These are phyloP conservation scores for Phytophthora sojae DNA, from an alignment of 352 stramenopile genomes.

Conservation along the genomic window DNA sequence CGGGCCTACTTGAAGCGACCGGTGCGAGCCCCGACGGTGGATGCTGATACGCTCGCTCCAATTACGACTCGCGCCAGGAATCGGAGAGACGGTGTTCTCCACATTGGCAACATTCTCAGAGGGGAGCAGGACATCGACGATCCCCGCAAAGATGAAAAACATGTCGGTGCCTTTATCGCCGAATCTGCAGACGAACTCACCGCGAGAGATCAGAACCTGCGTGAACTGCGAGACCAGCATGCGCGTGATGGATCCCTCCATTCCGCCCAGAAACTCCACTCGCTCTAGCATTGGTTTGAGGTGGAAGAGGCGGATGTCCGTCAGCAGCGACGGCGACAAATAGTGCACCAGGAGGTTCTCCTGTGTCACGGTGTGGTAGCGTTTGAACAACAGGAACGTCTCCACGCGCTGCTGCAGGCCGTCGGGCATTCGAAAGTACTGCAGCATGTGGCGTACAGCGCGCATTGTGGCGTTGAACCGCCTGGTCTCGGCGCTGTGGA, in stretches of 20 bases:
- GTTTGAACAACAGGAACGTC: conserved; percentile 71
- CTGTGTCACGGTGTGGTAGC: conserved; percentile 72
- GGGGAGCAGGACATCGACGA: conserved; percentile 49
- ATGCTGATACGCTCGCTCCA: neutral
- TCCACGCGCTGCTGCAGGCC: conserved; percentile 57
- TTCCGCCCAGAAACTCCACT: conserved; percentile 60
- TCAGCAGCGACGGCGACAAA: conserved; percentile 63
- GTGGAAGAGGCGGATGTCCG: conserved; percentile 71
- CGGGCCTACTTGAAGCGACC: conserved; percentile 3
- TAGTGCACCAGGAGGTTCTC: conserved; percentile 62
- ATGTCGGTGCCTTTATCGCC: conserved; percentile 68
- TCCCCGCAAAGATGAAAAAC: conserved; percentile 73
- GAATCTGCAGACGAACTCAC: conserved; percentile 64
- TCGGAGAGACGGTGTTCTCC: neutral
- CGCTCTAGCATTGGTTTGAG: conserved; percentile 70
- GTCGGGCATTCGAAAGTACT: conserved; percentile 57
- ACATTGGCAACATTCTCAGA: neutral
- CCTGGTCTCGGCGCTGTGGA: conserved; percentile 64
- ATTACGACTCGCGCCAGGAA: neutral
- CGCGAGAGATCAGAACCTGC: conserved; percentile 55
- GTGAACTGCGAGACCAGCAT: conserved; percentile 75
- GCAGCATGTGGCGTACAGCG: conserved; percentile 54
- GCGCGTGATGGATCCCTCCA: conserved; percentile 59
- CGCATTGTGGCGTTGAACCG: conserved; percentile 64
- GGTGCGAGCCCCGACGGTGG: neutral